Evolutionary conservation across 257 asterid species (phyloP), one percentile per base, ranked within the genome.

Genomic region (Gentiana macrophylla): DNA sequence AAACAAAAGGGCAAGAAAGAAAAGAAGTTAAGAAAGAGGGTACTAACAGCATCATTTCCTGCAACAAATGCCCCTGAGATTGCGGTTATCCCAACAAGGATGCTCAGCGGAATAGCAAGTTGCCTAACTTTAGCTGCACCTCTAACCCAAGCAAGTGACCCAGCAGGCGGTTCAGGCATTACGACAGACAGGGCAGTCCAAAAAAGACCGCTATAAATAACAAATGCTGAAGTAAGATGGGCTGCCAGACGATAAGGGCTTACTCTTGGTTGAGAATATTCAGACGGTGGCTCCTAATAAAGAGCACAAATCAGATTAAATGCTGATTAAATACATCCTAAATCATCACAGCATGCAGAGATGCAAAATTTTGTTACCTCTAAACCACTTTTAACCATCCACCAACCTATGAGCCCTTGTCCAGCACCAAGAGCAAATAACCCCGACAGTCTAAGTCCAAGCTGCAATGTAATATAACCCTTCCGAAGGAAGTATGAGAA

Each of bases 371-470:
- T 58, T 59, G 61, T 70, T 80, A 91, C 96, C 96, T 91, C 98
- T 64, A 87, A 75, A 60, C 98, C 98, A 65, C 98, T 91, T 80
- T 83, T 87, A 52, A 91, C 96, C 96, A 87, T 91, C 98, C 98
- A 91, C 98, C 98, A 91, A 54, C 98, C 98, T 59, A 91, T 83
- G 8, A 91, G 63, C 54, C 98, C 98, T 72, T 91, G 96, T 55
- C 96, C 98, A 70, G 90, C 98, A 58, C 98, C 98, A 76, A 91
- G 96, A 61, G 89, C 94, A 67, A 91, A 91, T 50, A 91, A 77
- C 32, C 94, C 95, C 63, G 78, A 78, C 7, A 91, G 89, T 73
- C 90, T 83, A 69, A 83, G 68, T 51, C 94, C 98, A 62, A 87
- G 76, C 62, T 52, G 79, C 32, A 68, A 60, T 0, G 96, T 91